Evolutionary conservation across 306 rosid species (phyloP).

Genomic region (cucumber (Cucumis sativus)): DNA sequence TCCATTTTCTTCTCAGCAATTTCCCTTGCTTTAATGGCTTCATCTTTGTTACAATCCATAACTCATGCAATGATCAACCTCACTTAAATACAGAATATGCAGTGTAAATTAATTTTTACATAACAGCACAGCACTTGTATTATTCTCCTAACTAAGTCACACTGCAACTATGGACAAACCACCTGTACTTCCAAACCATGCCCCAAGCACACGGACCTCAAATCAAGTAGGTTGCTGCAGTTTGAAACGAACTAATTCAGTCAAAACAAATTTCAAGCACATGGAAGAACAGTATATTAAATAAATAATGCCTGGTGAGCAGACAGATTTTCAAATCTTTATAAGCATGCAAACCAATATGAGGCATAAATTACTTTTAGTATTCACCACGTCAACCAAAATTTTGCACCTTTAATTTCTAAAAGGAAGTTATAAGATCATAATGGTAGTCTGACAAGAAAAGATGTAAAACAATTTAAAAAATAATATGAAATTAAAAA

Average conservation of each 20-base stretch:
- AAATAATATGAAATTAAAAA: not conserved
- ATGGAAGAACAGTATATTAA: not conserved
- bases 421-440: not conserved
- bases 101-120: conserved; percentile 14
- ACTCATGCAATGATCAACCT: conserved; percentile 16
- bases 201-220: not conserved
- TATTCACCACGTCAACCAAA: not conserved
- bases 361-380: not conserved
- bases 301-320: not conserved
- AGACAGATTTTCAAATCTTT: not conserved
- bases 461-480: not conserved
- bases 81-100: conserved; percentile 7
- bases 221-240: not conserved
- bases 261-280: not conserved
- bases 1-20: conserved; percentile 76
- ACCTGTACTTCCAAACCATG: not conserved
- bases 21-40: conserved; percentile 82
- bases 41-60: conserved; percentile 91
- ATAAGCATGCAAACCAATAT: not conserved
- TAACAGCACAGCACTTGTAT: conserved; percentile 5
- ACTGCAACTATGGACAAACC: not conserved
- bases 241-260: not conserved
- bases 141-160: not conserved
- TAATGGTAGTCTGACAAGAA: not conserved
- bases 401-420: not conserved